Base-by-base conservation (phyloP, 2,329 filamentous ascomycete genomes). In the Apiospora aurea region DNA sequence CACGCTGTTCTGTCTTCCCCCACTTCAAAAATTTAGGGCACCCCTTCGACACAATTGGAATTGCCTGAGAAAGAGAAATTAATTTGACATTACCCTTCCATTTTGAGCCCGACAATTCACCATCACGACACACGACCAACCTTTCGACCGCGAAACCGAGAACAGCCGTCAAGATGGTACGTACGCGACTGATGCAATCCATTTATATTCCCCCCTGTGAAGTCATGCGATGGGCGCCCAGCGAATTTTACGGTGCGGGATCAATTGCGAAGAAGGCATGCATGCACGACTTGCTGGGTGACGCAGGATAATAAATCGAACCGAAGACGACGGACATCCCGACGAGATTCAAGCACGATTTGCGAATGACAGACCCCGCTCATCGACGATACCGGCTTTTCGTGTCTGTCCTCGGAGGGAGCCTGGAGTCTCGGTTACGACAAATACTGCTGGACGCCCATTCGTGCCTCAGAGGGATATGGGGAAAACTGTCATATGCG, bases 81-180 rank as follows among this genome's bases (percentile, higher is more conserved):
- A 68, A 64, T 64, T 41, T 64, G 57, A 64, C 57, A 64, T 64
- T 64, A 64, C 57, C 57, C 34, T 64, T 64, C 57, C 57, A 64
- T 64, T 64, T 64, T 41, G 57, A 64, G 57, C 57, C 57, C 66
- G 57, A 69, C 69, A 67, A 49, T 71, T 44, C 69, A 74, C 75
- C 71, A 64, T 41, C 29, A 74, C 72, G 73, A 74, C 71, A 70
- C 69, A 76, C 74, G 72, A 75, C 75, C 73, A 73, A 74, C 74
- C 53, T 74, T 74, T 76, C 80, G 78, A 81, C 79, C 84, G 82
- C 82, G 81, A 81, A 82, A 79, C 74, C 81, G 66, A 76, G 79
- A 83, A 78, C 57, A 80, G 82, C 83, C 83, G 85, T 82, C 84
- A 86, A 86, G 82, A 86, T 86, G 85, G 85, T 78, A 77, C 70